Evolutionary conservation across 202 grass and related monocot genomes (phyloP).

Genomic region (Digitaria exilis): DNA sequence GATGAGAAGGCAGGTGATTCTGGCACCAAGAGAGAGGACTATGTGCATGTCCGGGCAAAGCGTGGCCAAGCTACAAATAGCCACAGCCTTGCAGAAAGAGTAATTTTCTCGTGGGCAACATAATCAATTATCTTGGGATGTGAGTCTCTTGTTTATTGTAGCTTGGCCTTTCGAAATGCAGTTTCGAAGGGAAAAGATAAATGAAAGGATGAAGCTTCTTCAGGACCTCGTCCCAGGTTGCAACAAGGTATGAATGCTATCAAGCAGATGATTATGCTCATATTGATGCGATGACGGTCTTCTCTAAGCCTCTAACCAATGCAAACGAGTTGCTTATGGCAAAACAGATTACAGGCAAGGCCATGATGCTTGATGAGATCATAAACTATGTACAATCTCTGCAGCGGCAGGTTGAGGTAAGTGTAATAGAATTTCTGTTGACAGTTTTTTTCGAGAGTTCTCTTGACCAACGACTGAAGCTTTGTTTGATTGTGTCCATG

Average conservation of each 20-base stretch:
- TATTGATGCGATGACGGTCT: background rate
- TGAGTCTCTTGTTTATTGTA: background rate
- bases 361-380: slow-evolving; percentile 99
- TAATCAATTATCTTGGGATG: background rate
- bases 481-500: background rate
- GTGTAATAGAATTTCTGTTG: background rate
- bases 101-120: slow-evolving; percentile 37
- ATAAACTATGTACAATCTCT: slow-evolving; percentile 99
- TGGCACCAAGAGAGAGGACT: slow-evolving; percentile 56
- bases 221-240: slow-evolving; percentile 96
- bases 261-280: background rate
- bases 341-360: slow-evolving; percentile 87
- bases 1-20: slow-evolving; percentile 38
- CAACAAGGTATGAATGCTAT: slow-evolving; percentile 62
- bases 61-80: slow-evolving; percentile 94
- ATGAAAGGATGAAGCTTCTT: slow-evolving; percentile 95
- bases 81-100: slow-evolving; percentile 98
- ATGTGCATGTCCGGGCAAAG: slow-evolving; percentile 86
- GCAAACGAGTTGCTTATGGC: slow-evolving; percentile 26
- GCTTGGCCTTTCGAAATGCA: slow-evolving; percentile 34
- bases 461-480: slow-evolving; percentile 18
- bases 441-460: background rate
- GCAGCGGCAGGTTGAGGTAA: slow-evolving; percentile 90
- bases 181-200: slow-evolving; percentile 96
- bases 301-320: slow-evolving; percentile 4